A percentile compares a stretch with the other conserved stretches of the same genome.
phyloP scores from a whole-genome alignment of 805 yeast species.

The Zygoascus biomembranicola region DNA sequence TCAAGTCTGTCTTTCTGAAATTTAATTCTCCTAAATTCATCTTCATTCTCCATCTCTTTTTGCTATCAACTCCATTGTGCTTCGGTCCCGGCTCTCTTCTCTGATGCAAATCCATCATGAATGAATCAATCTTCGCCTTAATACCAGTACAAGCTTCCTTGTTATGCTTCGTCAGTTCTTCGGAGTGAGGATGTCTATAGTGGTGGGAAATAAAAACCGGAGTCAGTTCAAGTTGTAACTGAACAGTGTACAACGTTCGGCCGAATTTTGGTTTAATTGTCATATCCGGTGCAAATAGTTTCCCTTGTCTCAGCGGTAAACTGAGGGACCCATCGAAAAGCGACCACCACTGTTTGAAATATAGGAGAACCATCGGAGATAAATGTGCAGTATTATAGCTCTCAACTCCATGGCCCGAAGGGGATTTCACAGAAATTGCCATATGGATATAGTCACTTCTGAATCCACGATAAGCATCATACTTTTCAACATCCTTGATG shows the following conservation, averaged over 20 bases:
- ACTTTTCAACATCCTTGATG: constrained; percentile 38
- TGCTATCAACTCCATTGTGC: constrained; percentile 5
- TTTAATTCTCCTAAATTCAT: constrained; percentile 65
- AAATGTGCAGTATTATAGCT: constrained; percentile 66
- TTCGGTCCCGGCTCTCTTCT: constrained; percentile 29
- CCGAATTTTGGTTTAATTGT: constrained; percentile 51
- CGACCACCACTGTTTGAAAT: constrained; percentile 80
- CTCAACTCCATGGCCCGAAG: not conserved
- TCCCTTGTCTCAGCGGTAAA: constrained; percentile 71
- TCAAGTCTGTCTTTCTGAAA: constrained; percentile 56
- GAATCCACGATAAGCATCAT: constrained; percentile 77
- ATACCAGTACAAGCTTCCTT: constrained; percentile 53
- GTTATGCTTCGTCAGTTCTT: constrained; percentile 33
- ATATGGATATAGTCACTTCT: constrained; percentile 77
- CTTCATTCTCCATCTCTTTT: constrained; percentile 39
- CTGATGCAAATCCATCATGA: constrained; percentile 62
- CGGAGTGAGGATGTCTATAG: constrained; percentile 43
- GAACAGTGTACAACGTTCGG: constrained; percentile 63
- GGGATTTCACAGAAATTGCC: constrained; percentile 41
- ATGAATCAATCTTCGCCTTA: constrained; percentile 48
- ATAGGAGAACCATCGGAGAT: constrained; percentile 57
- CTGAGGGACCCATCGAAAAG: constrained; percentile 72
- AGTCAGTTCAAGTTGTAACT: constrained; percentile 63
- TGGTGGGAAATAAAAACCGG: constrained; percentile 72
- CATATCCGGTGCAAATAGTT: constrained; percentile 38